Percentiles rank a stretch among this genome's conserved stretches.
Evolutionary conservation across 495 filamentous ascomycete species (phyloP).

Genomic region (Aspergillus heteromorphus): DNA sequence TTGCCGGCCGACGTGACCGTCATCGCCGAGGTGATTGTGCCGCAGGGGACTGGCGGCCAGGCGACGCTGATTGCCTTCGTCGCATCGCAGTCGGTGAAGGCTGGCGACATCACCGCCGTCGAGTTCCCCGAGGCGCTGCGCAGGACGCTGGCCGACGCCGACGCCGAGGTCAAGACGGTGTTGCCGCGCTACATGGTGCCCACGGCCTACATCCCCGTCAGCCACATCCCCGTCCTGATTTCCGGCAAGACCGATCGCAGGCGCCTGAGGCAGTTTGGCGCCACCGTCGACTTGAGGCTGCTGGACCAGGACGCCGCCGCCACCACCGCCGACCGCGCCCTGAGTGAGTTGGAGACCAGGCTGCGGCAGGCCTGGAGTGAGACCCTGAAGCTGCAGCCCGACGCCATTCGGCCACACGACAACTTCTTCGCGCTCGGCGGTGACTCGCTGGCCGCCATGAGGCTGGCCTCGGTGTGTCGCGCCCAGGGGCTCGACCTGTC

Average conservation of each 20-base stretch:
- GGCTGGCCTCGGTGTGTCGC: slow-evolving; percentile 33
- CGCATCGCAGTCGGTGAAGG: slow-evolving; percentile 23
- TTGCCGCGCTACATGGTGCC: slow-evolving; percentile 44
- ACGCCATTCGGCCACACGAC: slow-evolving; percentile 29
- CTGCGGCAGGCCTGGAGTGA: slow-evolving; percentile 40
- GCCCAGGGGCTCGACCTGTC: slow-evolving; percentile 28
- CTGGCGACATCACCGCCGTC: slow-evolving; percentile 10
- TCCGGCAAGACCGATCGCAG: slow-evolving; percentile 44
- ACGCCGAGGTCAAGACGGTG: slow-evolving; percentile 24
- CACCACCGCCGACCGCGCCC: slow-evolving; percentile 16
- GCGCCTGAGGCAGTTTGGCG: slow-evolving; percentile 28
- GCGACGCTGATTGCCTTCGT: slow-evolving; percentile 35
- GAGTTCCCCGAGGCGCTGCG: slow-evolving; percentile 19
- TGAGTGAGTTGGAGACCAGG: slow-evolving; percentile 32
- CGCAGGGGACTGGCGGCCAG: slow-evolving; percentile 26
- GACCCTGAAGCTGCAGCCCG: slow-evolving; percentile 31
- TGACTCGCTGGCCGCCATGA: slow-evolving; percentile 59
- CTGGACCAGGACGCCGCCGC: slow-evolving; percentile 16
- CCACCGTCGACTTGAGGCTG: slow-evolving; percentile 28
- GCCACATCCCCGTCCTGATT: slow-evolving; percentile 32
- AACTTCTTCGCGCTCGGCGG: slow-evolving; percentile 59
- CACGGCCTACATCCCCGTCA: slow-evolving; percentile 37
- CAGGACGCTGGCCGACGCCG: slow-evolving; percentile 18
- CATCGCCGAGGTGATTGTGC: slow-evolving; percentile 35
- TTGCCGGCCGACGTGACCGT: slow-evolving; percentile 29